Conservation (phyloP, 768 basidiomycete genomes). For the Phanerodontia chrysosporium region DNA sequence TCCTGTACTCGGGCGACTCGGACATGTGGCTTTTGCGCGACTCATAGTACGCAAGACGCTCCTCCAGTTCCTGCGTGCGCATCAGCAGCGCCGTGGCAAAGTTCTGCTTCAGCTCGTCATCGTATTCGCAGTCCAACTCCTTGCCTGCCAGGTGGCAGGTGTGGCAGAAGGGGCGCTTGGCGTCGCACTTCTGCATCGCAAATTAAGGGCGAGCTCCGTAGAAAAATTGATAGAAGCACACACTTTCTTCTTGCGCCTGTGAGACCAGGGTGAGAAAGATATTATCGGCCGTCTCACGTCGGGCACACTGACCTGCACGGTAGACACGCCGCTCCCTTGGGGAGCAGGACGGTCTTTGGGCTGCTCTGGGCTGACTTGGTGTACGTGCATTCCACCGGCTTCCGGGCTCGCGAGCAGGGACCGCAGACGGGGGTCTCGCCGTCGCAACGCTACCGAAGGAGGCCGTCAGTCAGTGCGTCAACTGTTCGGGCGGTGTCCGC, state of each 20-base stretch:
- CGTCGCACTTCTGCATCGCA: conserved; percentile 22
- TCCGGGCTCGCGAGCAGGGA: conserved; percentile 24
- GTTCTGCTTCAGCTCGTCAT: conserved; percentile 18
- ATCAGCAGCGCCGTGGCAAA: conserved; percentile 18
- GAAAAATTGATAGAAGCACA: not conserved
- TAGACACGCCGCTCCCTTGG: conserved; percentile 23
- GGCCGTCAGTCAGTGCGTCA: not conserved
- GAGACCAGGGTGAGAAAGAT: not conserved
- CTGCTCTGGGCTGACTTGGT: conserved; percentile 1
- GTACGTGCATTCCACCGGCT: conserved; percentile 19
- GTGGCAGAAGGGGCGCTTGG: conserved; percentile 20
- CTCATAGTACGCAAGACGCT: conserved; percentile 17
- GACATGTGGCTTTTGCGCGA: conserved; percentile 5
- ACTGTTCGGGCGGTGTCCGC: too few relatives aligned
- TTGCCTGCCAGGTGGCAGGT: conserved; percentile 23
- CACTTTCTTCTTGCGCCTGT: conserved; percentile 25
- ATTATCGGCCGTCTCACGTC: not conserved
- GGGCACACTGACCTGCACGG: conserved; percentile 19
- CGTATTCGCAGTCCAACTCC: conserved; percentile 21
- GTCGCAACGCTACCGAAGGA: conserved; percentile 19
- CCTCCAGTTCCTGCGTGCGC: conserved; percentile 18
- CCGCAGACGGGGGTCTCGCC: conserved; percentile 19
- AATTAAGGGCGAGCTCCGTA: not conserved
- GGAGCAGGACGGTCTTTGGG: conserved; percentile 17
- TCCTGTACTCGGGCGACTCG: not conserved